Conservation (phyloP, 2,329 filamentous ascomycete genomes). For the Dactylellina haptotyla region DNA sequence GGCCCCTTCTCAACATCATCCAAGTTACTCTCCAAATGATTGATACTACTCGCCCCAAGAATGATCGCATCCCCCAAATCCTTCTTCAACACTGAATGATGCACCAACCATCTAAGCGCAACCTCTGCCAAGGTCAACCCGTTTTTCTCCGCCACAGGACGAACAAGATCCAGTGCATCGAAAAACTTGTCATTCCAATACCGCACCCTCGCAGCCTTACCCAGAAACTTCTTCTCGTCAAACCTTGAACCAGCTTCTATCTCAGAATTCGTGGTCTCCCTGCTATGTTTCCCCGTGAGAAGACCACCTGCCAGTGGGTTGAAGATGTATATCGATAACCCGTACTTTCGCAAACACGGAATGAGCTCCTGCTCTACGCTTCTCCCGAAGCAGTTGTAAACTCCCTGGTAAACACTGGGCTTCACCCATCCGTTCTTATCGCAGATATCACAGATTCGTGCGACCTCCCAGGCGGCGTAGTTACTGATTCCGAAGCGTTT, state of each 20-base stretch:
- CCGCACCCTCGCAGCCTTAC: conserved; percentile 70
- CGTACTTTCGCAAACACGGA: conserved; percentile 77
- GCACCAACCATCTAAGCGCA: conserved; percentile 75
- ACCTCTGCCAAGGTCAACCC: conserved; percentile 76
- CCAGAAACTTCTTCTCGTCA: conserved; percentile 71
- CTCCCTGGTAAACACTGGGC: conserved; percentile 84
- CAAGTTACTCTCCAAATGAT: conserved; percentile 70
- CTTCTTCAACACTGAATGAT: conserved; percentile 72
- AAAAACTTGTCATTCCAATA: conserved; percentile 78
- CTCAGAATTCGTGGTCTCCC: conserved; percentile 64
- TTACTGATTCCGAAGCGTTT: conserved; percentile 82
- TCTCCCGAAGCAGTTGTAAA: conserved; percentile 84
- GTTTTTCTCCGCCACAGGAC: conserved; percentile 74
- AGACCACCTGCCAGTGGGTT: conserved; percentile 84
- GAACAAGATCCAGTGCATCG: conserved; percentile 74
- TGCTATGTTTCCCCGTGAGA: conserved; percentile 78
- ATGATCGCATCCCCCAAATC: conserved; percentile 68
- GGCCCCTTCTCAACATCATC: conserved; percentile 73
- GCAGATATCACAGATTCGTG: conserved; percentile 82
- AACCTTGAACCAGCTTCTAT: conserved; percentile 56
- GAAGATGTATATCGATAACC: conserved; percentile 81
- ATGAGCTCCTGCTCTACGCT: conserved; percentile 79
- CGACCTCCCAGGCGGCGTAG: conserved; percentile 86
- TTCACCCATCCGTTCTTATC: conserved; percentile 83
- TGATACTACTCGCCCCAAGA: conserved; percentile 69